Evolutionary conservation across 805 yeast species (phyloP).

Genomic region (Wickerhamiella bombiphila): DNA sequence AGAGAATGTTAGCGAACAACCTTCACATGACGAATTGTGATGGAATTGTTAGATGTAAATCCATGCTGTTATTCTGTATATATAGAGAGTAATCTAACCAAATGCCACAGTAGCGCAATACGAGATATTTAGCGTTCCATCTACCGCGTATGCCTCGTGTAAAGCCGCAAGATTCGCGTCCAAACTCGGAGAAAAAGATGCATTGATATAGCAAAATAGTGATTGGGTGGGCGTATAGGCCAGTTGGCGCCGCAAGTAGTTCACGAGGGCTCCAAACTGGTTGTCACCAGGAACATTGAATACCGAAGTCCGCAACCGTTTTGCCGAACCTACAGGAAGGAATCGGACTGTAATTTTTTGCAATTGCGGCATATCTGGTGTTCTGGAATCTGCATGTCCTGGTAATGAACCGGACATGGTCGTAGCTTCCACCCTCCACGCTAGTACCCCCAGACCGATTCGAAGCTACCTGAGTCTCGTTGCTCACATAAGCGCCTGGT

Average conservation of each 20-base stretch:
- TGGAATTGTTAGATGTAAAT: neutral
- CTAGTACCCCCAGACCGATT: no score
- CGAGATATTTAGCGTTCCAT: conserved; percentile 21
- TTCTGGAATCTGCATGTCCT: conserved; percentile 1
- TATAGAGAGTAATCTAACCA: conserved; percentile 19
- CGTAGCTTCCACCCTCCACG: no score
- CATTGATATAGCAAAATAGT: conserved; percentile 28
- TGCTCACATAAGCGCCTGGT: no score
- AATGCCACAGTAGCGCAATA: conserved; percentile 26
- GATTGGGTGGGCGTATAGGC: conserved; percentile 19
- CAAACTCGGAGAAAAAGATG: conserved; percentile 28
- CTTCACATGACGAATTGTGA: conserved; percentile 1
- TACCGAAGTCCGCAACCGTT: conserved; percentile 31
- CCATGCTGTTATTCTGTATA: no score
- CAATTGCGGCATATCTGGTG: no score
- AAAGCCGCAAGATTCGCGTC: conserved; percentile 25
- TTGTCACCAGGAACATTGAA: conserved; percentile 33
- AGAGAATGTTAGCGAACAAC: conserved; percentile 2
- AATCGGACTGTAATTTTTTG: conserved; percentile 31
- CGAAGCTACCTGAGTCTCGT: no score
- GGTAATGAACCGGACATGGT: neutral
- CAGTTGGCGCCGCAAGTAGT: conserved; percentile 30
- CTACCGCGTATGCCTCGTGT: conserved; percentile 17
- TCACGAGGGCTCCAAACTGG: conserved; percentile 32
- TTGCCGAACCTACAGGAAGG: conserved; percentile 41